Evolutionary conservation across 805 yeast species (phyloP), one percentile per base, ranked within the genome.

Genomic region (Ogataea methylovora): DNA sequence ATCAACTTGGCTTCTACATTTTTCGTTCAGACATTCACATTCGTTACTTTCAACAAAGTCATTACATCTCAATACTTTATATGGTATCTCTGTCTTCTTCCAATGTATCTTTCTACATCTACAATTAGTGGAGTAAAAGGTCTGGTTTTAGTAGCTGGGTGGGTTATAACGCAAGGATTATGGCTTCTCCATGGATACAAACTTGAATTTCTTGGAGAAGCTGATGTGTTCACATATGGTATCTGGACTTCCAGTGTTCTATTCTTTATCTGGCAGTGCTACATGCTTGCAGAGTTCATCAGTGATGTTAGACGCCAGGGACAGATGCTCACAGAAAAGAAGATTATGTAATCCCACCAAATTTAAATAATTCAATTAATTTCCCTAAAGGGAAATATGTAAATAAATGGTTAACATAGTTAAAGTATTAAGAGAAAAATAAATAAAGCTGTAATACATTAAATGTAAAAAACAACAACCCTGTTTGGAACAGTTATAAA

Each of bases 31-130:
- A 83, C 94, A 0, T 71, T 81, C 47, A 66, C 77, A n/a, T 84
- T 83, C 57, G 87, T 83, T 13, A 64, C 84, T 1, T 82, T 73
- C 58, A 83, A 83, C 60, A 83, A 83, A 57, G 92, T 83, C 16
- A 79, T 86, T 49, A 92, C 98, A 0, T 85, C 96, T 1, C 98
- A 92, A 61, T 92, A 92, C 58, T 92, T 92, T 58, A 75, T 90
- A 41, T 92, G 98, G 98, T 92, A 82, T 50, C 60, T 92, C 46
- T 83, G 87, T 11, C 75, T 88, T 43, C 56, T 90, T 28, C 97
- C 98, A 2, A 73, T 84, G 35, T 79, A 64, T 47, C 52, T 86
- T 7, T 63, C 79, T 2, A 51, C 60, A 8, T 65, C 85, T 0
- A 53, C 48, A 2, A 43, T 69, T 4, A 37, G 56, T 2, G 38